phyloP scores from a whole-genome alignment of 176 grass and related monocot species.

The Tillandsia fasciculata region DNA sequence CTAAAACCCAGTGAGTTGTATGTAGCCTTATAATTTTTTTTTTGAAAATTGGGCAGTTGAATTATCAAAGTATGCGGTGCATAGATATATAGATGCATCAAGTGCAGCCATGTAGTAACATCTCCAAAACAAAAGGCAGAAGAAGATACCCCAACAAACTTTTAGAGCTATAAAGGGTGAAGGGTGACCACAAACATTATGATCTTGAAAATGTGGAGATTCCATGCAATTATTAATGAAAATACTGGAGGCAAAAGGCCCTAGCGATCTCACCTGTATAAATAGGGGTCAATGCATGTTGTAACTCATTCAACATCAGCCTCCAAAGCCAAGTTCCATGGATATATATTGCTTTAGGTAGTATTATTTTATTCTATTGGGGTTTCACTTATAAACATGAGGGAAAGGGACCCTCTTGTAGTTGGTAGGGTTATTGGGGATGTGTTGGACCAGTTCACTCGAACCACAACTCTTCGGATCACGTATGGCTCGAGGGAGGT shows the following conservation, averaged over 20 bases:
- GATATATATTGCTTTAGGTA: background rate
- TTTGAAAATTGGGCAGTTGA: too few relatives aligned
- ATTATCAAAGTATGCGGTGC: too few relatives aligned
- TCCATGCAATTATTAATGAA: background rate
- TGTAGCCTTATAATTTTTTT: too few relatives aligned
- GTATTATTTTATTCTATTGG: background rate
- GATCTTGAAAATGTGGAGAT: constrained; percentile 9
- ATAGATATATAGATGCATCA: background rate
- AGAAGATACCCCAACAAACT: background rate
- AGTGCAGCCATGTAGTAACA: background rate
- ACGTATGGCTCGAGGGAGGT: constrained; percentile 35
- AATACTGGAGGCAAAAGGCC: background rate
- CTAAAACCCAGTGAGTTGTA: too few relatives aligned
- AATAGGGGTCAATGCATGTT: background rate
- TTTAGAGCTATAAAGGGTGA: constrained; percentile 8
- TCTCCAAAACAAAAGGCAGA: constrained; percentile 1
- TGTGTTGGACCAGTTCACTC: constrained; percentile 62
- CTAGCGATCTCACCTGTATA: constrained; percentile 24
- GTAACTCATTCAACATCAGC: background rate
- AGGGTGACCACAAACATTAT: background rate
- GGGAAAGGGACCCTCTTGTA: constrained; percentile 54
- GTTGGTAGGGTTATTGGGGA: constrained; percentile 86
- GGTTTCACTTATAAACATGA: constrained; percentile 22
- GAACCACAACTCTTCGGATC: constrained; percentile 38
- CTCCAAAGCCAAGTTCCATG: background rate